A percentile compares a stretch with the other conserved stretches of the same genome.
Conservation (phyloP, 192 early-diverging fungal species). For the Mortierella antarctica region DNA sequence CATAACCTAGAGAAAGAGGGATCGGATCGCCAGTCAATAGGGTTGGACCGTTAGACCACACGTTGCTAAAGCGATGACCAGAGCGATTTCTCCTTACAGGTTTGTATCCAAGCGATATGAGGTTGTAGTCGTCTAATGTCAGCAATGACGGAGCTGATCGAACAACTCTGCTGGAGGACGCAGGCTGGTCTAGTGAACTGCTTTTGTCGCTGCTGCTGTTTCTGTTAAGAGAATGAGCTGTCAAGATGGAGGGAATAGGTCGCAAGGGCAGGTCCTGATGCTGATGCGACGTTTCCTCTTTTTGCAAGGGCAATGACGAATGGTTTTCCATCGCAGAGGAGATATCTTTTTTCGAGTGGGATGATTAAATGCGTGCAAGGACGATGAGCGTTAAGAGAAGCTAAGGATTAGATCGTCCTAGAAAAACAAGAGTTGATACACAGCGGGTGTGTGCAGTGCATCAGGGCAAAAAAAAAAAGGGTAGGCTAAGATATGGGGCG, state of each 20-base stretch:
- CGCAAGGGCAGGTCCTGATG: too few species aligned
- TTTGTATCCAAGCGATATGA: slow-evolving; percentile 41
- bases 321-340: too few species aligned
- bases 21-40: background rate
- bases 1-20: slow-evolving; percentile 24
- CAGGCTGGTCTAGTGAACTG: background rate
- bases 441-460: too few species aligned
- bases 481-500: too few species aligned
- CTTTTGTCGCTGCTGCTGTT: background rate
- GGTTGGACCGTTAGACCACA: background rate
- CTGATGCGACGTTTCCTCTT: background rate
- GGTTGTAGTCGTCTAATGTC: slow-evolving; percentile 42
- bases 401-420: too few species aligned
- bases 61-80: background rate
- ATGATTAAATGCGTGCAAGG: too few species aligned
- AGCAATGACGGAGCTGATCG: slow-evolving; percentile 11
- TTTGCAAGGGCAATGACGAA: too few species aligned
- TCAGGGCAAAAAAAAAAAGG: too few species aligned
- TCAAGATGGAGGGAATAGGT: slow-evolving; percentile 6
- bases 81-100: slow-evolving; percentile 9
- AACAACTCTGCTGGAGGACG: background rate
- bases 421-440: too few species aligned
- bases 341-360: too few species aligned
- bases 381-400: too few species aligned
- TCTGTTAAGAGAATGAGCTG: background rate